These are phyloP conservation scores for Tuber umbilicatum DNA, from an alignment of 495 filamentous ascomycete genomes.

Conservation along the genomic window DNA sequence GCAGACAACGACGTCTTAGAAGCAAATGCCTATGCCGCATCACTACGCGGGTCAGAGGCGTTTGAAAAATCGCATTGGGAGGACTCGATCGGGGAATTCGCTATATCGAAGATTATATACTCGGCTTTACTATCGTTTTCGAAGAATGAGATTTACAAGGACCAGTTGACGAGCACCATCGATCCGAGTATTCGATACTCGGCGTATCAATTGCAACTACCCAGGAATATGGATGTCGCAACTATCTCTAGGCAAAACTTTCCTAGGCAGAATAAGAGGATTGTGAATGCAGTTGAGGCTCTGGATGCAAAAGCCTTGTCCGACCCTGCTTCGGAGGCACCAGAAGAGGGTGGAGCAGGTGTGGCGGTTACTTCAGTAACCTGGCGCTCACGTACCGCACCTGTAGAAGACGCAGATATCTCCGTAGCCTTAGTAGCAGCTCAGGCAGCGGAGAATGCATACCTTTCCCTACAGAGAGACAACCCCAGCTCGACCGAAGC, in stretches of 20 bases:
- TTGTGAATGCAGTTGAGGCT: slow-evolving; percentile 62
- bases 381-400: slow-evolving; percentile 83
- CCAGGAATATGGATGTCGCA: slow-evolving; percentile 71
- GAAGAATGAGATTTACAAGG: slow-evolving; percentile 70
- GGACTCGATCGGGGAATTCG: slow-evolving; percentile 64
- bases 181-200: slow-evolving; percentile 93
- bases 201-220: slow-evolving; percentile 80
- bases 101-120: slow-evolving; percentile 76
- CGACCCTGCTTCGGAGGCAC: slow-evolving; percentile 55
- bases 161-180: slow-evolving; percentile 74
- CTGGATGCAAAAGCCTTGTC: slow-evolving; percentile 65
- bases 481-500: slow-evolving; percentile 59
- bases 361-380: slow-evolving; percentile 64
- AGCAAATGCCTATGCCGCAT: slow-evolving; percentile 72
- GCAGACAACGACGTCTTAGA: slow-evolving; percentile 70
- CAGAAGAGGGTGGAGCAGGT: slow-evolving; percentile 49
- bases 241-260: slow-evolving; percentile 71
- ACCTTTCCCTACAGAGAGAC: slow-evolving; percentile 44
- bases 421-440: slow-evolving; percentile 59
- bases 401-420: slow-evolving; percentile 89
- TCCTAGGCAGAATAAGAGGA: slow-evolving; percentile 51
- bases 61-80: slow-evolving; percentile 89
- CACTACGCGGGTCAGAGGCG: slow-evolving; percentile 63
- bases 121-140: slow-evolving; percentile 53
- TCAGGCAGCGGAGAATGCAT: slow-evolving; percentile 48